These are phyloP conservation scores for Colletotrichum sp. DNA, from an alignment of 2,329 filamentous ascomycete species.

Conservation along the genomic window DNA sequence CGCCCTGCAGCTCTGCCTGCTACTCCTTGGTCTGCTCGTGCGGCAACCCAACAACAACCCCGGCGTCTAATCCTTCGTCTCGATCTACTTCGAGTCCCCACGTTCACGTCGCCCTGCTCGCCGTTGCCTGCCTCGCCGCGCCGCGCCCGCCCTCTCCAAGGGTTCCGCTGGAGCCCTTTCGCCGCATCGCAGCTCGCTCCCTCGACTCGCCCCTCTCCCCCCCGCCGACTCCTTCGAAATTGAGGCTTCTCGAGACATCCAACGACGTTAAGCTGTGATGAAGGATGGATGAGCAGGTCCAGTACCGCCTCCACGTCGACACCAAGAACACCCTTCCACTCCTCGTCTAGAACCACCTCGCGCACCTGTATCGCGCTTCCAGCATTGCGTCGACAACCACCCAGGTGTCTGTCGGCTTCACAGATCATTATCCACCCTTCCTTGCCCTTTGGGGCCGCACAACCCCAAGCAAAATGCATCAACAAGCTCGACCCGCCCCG, in stretches of 20 bases:
- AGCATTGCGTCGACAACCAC: not conserved
- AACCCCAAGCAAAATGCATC: slow-evolving; percentile 71
- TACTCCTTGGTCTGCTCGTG: not conserved
- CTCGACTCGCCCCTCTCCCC: not conserved
- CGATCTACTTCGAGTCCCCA: not conserved
- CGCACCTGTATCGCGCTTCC: not conserved
- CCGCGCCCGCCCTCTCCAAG: not conserved
- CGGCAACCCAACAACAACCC: not conserved
- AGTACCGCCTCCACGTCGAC: slow-evolving; percentile 15
- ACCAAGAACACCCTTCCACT: not conserved
- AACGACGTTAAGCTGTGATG: slow-evolving; percentile 3
- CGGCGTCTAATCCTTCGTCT: not conserved
- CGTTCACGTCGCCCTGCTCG: not conserved
- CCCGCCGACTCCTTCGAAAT: not conserved
- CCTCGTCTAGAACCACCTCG: not conserved
- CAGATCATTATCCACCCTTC: not conserved
- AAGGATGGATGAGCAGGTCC: slow-evolving; percentile 23
- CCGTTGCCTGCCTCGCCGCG: slow-evolving; percentile 3
- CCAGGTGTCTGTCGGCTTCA: not conserved
- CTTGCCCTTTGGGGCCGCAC: not conserved
- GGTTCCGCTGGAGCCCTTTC: not conserved
- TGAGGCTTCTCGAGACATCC: not conserved
- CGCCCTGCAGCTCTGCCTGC: slow-evolving; percentile 6
- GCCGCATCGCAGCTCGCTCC: not conserved
- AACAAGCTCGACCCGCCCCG: slow-evolving; percentile 80